Evolutionary conservation across 129 eudicot genomes (phyloP).

Genomic region (Logfia minima): DNA sequence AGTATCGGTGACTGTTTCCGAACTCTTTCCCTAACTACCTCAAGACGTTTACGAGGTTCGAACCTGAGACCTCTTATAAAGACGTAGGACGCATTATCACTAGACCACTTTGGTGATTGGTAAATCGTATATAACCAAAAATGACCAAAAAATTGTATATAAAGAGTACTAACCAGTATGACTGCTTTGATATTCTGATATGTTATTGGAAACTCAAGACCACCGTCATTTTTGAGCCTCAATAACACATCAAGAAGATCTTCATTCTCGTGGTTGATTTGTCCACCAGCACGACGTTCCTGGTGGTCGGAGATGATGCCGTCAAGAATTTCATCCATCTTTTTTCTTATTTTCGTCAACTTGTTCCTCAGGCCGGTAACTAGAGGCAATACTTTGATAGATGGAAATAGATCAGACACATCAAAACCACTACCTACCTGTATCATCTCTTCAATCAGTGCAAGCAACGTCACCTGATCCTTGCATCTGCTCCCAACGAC

Average conservation of each 20-base stretch:
- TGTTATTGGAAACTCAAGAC: not conserved
- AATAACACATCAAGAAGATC: not conserved
- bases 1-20: no score
- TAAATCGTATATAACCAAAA: no score
- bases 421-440: not conserved
- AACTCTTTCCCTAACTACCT: no score
- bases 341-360: not conserved
- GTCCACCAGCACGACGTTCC: not conserved
- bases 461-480: not conserved
- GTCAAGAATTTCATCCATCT: constrained; percentile 13
- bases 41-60: no score
- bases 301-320: constrained; percentile 28
- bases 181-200: not conserved
- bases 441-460: not conserved
- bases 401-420: constrained; percentile 1
- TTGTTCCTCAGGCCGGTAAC: not conserved
- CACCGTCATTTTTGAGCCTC: not conserved
- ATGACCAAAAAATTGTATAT: not conserved
- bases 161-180: not conserved
- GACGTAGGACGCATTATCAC: no score
- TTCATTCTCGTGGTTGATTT: not conserved
- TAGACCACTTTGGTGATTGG: no score
- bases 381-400: not conserved
- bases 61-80: no score
- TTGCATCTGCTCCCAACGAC: constrained; percentile 1